Conservation (phyloP, 345 rosid species). For the Pugionium cornutum region DNA sequence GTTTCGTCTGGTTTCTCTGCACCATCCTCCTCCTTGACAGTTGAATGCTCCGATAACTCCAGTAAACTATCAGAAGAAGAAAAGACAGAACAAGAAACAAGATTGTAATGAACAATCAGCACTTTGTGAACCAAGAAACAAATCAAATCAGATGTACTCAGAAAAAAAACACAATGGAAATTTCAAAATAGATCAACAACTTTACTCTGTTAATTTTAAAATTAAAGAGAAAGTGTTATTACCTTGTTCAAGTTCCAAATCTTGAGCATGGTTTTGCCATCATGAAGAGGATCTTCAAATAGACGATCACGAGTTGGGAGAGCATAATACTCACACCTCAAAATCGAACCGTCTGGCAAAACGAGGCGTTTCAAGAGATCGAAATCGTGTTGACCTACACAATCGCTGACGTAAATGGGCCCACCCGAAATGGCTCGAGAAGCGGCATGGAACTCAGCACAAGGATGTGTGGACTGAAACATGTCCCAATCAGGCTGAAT, state of each 20-base stretch:
- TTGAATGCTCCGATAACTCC: slow-evolving; percentile 89
- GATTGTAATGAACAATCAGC: slow-evolving; percentile 8
- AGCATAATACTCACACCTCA: slow-evolving; percentile 82
- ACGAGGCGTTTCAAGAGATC: slow-evolving; percentile 65
- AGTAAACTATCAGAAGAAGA: slow-evolving; percentile 62
- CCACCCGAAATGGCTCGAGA: slow-evolving; percentile 96
- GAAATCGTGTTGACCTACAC: slow-evolving; percentile 84
- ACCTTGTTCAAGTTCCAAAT: slow-evolving; percentile 99
- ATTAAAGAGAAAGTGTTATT: neutral
- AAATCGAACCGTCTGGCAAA: slow-evolving; percentile 74
- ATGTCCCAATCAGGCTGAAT: slow-evolving; percentile 99
- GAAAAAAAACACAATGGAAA: neutral
- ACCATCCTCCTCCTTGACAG: slow-evolving; percentile 99
- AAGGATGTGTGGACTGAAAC: slow-evolving; percentile 97
- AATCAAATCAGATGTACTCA: slow-evolving; percentile 1
- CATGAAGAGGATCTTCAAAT: slow-evolving; percentile 91
- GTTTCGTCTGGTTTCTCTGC: slow-evolving; percentile 76
- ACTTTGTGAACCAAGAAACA: slow-evolving; percentile 13
- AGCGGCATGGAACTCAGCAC: slow-evolving; percentile 95
- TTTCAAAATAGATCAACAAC: neutral
- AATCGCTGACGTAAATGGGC: slow-evolving; percentile 81
- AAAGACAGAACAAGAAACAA: slow-evolving; percentile 9
- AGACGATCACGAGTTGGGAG: slow-evolving; percentile 91
- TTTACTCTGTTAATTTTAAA: no score
- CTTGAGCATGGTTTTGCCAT: slow-evolving; percentile 98